phyloP scores from a whole-genome alignment of 768 basidiomycete genomes.

The Ramaria rubella region DNA sequence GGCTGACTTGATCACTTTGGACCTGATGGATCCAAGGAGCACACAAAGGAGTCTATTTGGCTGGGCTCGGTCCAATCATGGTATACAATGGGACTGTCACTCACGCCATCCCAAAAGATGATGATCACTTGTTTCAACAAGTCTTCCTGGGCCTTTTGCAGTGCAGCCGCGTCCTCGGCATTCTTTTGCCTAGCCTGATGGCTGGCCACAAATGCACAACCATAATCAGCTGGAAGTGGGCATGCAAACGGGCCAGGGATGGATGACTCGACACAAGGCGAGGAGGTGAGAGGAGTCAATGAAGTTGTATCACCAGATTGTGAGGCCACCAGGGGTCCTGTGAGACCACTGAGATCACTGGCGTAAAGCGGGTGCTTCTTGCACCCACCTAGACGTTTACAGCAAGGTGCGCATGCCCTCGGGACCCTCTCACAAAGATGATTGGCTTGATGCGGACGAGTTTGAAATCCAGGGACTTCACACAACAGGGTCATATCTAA shows the following conservation, averaged over 20 bases:
- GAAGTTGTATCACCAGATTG: too few species aligned
- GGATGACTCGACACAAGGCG: not conserved
- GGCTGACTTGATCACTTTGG: too few species aligned
- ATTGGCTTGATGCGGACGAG: not conserved
- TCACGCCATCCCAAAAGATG: not conserved
- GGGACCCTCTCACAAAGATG: not conserved
- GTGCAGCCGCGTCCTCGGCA: not conserved
- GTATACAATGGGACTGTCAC: too few species aligned
- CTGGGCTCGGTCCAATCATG: too few species aligned
- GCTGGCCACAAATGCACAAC: not conserved
- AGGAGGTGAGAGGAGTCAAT: not conserved
- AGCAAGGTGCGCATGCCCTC: not conserved
- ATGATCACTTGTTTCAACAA: not conserved
- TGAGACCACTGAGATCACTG: not conserved
- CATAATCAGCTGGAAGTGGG: not conserved
- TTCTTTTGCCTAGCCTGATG: not conserved
- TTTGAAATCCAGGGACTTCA: not conserved
- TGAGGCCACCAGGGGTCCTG: too few species aligned
- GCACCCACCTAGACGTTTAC: not conserved
- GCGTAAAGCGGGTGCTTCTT: not conserved
- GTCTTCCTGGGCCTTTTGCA: not conserved
- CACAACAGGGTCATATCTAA: not conserved
- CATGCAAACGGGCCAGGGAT: not conserved
- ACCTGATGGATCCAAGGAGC: too few species aligned
- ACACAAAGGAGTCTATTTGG: too few species aligned